A percentile compares a stretch with the other conserved stretches of the same genome.
phyloP scores from a whole-genome alignment of 2,329 filamentous ascomycete genomes.

The Calonectria honghensis region DNA sequence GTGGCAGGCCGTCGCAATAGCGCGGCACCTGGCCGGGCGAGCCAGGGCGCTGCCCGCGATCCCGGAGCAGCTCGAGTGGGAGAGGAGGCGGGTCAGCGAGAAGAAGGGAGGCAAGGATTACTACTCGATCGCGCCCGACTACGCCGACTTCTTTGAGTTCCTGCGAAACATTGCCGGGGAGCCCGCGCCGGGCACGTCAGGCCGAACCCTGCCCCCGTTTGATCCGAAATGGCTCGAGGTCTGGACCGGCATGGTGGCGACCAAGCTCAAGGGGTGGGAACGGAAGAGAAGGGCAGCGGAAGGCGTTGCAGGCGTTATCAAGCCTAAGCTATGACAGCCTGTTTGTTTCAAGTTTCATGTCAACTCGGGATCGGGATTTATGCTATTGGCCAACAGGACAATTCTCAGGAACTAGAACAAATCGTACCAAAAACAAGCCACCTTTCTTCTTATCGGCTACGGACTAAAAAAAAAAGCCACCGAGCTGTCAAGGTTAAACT shows the following conservation, averaged over 20 bases:
- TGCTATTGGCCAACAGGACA: too few relatives aligned
- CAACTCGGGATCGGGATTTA: not conserved
- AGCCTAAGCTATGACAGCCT: slow-evolving; percentile 24
- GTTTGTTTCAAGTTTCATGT: not conserved
- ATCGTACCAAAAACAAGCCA: not conserved
- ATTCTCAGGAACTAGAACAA: not conserved
- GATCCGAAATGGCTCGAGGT: slow-evolving; percentile 46
- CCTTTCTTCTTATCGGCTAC: not conserved
- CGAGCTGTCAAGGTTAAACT: not conserved
- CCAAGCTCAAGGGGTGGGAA: slow-evolving; percentile 43
- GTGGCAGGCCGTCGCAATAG: slow-evolving; percentile 48
- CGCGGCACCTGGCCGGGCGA: slow-evolving; percentile 40
- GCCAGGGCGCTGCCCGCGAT: slow-evolving; percentile 39
- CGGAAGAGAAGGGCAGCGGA: slow-evolving; percentile 45
- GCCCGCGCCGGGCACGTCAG: slow-evolving; percentile 38
- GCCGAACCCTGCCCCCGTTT: slow-evolving; percentile 39
- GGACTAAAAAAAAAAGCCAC: too few relatives aligned
- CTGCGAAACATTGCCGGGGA: slow-evolving; percentile 43
- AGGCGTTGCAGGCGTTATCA: not conserved
- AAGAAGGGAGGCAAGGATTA: slow-evolving; percentile 49
- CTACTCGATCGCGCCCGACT: slow-evolving; percentile 47
- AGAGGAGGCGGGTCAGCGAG: slow-evolving; percentile 42
- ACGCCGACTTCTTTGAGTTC: slow-evolving; percentile 45
- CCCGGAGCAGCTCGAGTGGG: slow-evolving; percentile 48
- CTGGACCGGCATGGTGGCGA: slow-evolving; percentile 43